Percentiles rank a stretch among this genome's conserved stretches.
These are phyloP conservation scores for Barnettozyma hawaiiensis DNA, from an alignment of 1,139 yeast species.

Conservation along the genomic window DNA sequence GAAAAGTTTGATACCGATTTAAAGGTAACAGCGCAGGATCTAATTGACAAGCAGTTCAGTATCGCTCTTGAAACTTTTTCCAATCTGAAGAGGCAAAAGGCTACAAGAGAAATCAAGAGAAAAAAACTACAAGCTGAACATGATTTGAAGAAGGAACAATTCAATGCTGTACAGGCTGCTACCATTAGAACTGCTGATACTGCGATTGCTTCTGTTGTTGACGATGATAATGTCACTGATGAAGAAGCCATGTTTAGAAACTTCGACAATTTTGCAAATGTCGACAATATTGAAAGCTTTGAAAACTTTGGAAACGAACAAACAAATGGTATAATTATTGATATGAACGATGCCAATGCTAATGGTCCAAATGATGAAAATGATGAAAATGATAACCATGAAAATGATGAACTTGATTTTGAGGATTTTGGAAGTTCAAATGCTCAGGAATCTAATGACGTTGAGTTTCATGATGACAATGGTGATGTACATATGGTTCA, in stretches of 20 bases:
- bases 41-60: constrained; percentile 17
- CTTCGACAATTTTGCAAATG: constrained; percentile 17
- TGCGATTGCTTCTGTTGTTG: background rate
- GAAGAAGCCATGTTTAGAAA: constrained; percentile 12
- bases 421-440: background rate
- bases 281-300: constrained; percentile 10
- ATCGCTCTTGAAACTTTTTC: constrained; percentile 16
- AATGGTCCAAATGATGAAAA: background rate
- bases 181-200: constrained; percentile 1
- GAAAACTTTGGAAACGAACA: constrained; percentile 6
- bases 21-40: constrained; percentile 10
- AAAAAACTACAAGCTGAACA: constrained; percentile 13
- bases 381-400: background rate
- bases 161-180: background rate
- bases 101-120: constrained; percentile 13
- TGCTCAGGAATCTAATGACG: background rate
- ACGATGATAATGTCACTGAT: constrained; percentile 3
- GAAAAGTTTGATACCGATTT: background rate
- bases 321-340: too few species aligned
- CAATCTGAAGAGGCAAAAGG: constrained; percentile 13
- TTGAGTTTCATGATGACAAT: background rate
- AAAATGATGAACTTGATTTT: constrained; percentile 4
- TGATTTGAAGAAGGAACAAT: constrained; percentile 11
- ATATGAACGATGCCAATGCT: too few species aligned
- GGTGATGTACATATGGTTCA: too few species aligned